phyloP scores from a whole-genome alignment of 202 grass and related monocot species.

The Schoenoplectus triqueter region DNA sequence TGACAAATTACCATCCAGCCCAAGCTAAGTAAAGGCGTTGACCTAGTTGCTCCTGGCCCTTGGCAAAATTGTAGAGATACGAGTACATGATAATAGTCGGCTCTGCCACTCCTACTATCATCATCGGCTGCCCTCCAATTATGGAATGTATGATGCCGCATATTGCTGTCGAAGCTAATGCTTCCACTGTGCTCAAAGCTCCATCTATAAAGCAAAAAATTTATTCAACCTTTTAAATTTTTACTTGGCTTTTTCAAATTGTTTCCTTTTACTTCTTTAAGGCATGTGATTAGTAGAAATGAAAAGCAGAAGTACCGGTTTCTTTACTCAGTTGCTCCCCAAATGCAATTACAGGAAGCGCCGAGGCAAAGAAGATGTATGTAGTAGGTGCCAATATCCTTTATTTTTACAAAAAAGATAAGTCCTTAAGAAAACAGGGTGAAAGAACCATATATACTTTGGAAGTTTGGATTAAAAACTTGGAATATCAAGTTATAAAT shows the following conservation, averaged over 20 bases:
- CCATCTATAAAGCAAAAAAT: slow-evolving; percentile 37
- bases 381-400: slow-evolving; percentile 92
- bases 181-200: slow-evolving; percentile 46
- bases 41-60: slow-evolving; percentile 34
- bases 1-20: slow-evolving; percentile 44
- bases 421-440: not conserved
- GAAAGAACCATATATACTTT: not conserved
- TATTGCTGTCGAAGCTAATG: slow-evolving; percentile 43
- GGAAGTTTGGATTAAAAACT: not conserved
- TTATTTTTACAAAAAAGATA: slow-evolving; percentile 31
- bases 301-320: slow-evolving; percentile 48
- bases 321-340: slow-evolving; percentile 81
- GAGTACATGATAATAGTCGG: slow-evolving; percentile 54
- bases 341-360: slow-evolving; percentile 77
- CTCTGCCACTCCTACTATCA: slow-evolving; percentile 57
- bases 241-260: not conserved
- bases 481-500: not conserved
- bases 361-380: slow-evolving; percentile 94
- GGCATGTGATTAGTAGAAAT: not conserved
- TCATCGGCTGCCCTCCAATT: slow-evolving; percentile 49
- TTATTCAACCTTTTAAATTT: slow-evolving; percentile 10
- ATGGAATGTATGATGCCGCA: slow-evolving; percentile 52
- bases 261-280: not conserved
- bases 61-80: slow-evolving; percentile 50
- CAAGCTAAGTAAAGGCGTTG: slow-evolving; percentile 43